Conservation (phyloP, 1,284 basidiomycete genomes). For the Ustilago tritici region DNA sequence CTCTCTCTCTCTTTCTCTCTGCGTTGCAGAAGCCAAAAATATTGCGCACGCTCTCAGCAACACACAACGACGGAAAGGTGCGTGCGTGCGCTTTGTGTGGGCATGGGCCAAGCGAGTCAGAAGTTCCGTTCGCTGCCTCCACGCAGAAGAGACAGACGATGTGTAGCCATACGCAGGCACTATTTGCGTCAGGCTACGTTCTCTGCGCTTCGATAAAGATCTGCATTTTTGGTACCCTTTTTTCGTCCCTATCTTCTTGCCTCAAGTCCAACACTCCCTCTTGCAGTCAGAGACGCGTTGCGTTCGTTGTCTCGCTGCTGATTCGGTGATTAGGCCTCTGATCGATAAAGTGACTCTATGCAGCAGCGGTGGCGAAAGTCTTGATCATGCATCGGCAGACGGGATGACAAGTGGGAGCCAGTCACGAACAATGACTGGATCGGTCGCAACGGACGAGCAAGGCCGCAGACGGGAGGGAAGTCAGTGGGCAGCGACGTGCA, state of each 20-base stretch:
- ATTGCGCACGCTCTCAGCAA: background rate
- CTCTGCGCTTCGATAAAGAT: slow-evolving; percentile 29
- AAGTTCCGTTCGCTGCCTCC: slow-evolving; percentile 1
- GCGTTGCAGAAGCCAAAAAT: background rate
- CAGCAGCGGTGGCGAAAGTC: slow-evolving; percentile 10
- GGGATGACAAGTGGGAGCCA: background rate
- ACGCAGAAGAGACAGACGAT: background rate
- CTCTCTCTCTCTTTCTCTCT: background rate
- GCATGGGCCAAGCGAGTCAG: slow-evolving; percentile 22
- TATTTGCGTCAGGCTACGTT: slow-evolving; percentile 23
- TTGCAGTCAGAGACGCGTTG: background rate
- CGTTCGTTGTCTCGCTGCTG: slow-evolving; percentile 15
- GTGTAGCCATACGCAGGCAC: background rate
- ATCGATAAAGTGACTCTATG: slow-evolving; percentile 34
- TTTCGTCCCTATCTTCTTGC: slow-evolving; percentile 1
- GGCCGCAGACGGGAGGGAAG: slow-evolving; percentile 9
- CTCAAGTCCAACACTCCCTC: slow-evolving; percentile 16
- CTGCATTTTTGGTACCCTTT: slow-evolving; percentile 7
- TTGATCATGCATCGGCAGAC: background rate
- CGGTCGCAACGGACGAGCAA: slow-evolving; percentile 33
- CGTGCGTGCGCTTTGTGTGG: slow-evolving; percentile 13
- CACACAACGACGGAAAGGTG: slow-evolving; percentile 16
- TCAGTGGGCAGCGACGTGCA: background rate
- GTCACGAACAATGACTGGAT: slow-evolving; percentile 5
- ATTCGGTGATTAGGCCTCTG: slow-evolving; percentile 14